Evolutionary conservation across 1,284 basidiomycete genomes (phyloP), one percentile per base, ranked within the genome.

Genomic region (Gymnopus androsaceus): DNA sequence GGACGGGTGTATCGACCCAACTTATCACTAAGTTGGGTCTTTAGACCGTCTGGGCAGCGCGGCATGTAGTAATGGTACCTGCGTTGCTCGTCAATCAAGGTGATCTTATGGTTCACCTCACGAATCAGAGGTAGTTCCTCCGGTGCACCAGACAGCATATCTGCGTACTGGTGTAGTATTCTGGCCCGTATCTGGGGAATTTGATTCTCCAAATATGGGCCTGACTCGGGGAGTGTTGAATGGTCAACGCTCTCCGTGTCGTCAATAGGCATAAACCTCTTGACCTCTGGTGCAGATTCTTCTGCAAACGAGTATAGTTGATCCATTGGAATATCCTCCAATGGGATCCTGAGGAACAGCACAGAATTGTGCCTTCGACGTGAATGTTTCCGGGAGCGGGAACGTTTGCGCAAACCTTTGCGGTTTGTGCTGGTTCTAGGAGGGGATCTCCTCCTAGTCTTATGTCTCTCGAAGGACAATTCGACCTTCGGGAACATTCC

Each of bases 41-140:
- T n/a, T n/a, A 74, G 69, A 25, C 72, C 70, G 49, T 74, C 72
- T 1, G 73, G 74, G 47, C 77, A 58, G 1, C 72, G 75, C 0
- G n/a, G n/a, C n/a, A n/a, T 23, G 46, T 66, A 63, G 50, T 69
- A 68, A 1, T 50, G 47, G 34, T 69, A 68, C 54, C 34, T 55
- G 56, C 57, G 59, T 15, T 56, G 54, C n/a, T 62, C 51, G 30
- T 73, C 65, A 1, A 71, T 61, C 0, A 72, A 55, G 4, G 63
- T 61, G 14, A 73, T 72, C 23, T 65, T 53, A 54, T 74, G 71
- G 59, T 72, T 72, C 0, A 73, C 64, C 8, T 62, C 63, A 1
- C 63, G 1, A 12, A 67, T 57, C 4, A 65, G 67, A 1, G 70
- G 71, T 8, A 71, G 40, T 36, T 52, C 48, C 3, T 60, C 56